Evolutionary conservation across 257 asterid species (phyloP), one percentile per base, ranked within the genome.

Genomic region (Ligustrum vulgare): DNA sequence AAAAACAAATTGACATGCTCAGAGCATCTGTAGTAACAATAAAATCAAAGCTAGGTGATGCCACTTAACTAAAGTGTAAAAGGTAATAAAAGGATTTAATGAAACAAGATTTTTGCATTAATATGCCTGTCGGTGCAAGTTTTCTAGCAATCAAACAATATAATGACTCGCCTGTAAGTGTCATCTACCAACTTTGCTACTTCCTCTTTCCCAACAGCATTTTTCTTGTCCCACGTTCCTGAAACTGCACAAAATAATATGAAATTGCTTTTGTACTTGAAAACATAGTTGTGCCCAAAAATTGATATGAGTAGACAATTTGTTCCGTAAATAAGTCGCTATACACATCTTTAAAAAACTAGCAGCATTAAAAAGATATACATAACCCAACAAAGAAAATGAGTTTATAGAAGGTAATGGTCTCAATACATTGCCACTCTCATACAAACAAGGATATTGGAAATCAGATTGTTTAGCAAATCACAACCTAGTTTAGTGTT

Each of bases 131-230:
- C 9, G 7, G 3, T 12, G 8, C 20, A 60, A 60, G 8, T 22
- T 60, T 60, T 60, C 25, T 6, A 60, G 67, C 67, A 51, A 75
- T 20, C 62, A 70, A 72, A 36, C 73, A 9, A 72, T 72, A 75
- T 23, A 73, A 79, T 65, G 33, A 71, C 80, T 71, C 39, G 89
- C 99, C 97, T 89, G 90, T 91, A 89, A 78, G 89, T 96, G 79
- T 96, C 98, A 82, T 91, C 96, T 22, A 96, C 86, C 43, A 93
- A 85, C 86, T 91, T 93, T 8, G 96, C 97, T 72, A 91, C 95
- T 70, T 84, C 93, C 72, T 90, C 91, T 87, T 87, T 93, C 67
- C 90, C 86, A 78, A 88, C 87, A 70, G 86, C 86, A 83, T 85
- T 83, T 87, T 88, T 95, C 89, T 88, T 95, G 63, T 94, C 85